A percentile compares a stretch with the other conserved stretches of the same genome.
Conservation (phyloP, 257 asterid genomes). For the Coffea canephora region DNA sequence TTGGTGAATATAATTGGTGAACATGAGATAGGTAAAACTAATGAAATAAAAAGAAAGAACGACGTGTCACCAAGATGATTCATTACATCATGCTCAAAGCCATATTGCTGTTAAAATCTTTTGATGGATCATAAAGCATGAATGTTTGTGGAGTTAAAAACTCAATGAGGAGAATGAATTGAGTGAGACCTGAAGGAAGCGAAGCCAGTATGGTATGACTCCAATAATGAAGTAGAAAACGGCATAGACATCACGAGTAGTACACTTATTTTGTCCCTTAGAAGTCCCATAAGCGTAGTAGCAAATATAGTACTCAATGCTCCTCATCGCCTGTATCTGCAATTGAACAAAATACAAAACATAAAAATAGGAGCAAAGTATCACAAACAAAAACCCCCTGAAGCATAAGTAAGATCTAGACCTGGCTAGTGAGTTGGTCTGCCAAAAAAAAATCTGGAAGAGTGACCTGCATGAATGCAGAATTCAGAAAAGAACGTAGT, state of each 20-base stretch:
- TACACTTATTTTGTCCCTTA: slow-evolving; percentile 40
- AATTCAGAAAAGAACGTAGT: slow-evolving; percentile 13
- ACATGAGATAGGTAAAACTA: not conserved
- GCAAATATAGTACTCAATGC: slow-evolving; percentile 76
- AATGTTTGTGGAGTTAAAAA: not conserved
- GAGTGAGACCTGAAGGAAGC: slow-evolving; percentile 68
- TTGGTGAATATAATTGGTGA: not conserved
- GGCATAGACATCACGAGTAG: slow-evolving; percentile 44
- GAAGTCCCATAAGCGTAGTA: slow-evolving; percentile 50
- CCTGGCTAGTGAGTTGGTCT: slow-evolving; percentile 89
- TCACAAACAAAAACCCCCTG: not conserved
- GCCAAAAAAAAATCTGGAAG: slow-evolving; percentile 75
- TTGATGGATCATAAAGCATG: not conserved
- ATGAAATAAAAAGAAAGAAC: not conserved
- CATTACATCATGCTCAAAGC: not conserved
- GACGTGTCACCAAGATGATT: not conserved
- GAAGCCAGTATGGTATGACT: slow-evolving; percentile 78
- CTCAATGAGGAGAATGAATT: not conserved
- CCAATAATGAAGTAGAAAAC: slow-evolving; percentile 66
- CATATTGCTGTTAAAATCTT: not conserved
- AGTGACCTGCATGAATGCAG: slow-evolving; percentile 47
- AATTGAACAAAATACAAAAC: slow-evolving; percentile 5
- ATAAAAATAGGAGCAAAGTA: not conserved
- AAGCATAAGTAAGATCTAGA: slow-evolving; percentile 21
- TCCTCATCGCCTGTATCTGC: slow-evolving; percentile 80